Percentiles rank a stretch among this genome's conserved stretches.
Evolutionary conservation across 2,329 filamentous ascomycete genomes (phyloP).

Genomic region (Graphilbum sp.): DNA sequence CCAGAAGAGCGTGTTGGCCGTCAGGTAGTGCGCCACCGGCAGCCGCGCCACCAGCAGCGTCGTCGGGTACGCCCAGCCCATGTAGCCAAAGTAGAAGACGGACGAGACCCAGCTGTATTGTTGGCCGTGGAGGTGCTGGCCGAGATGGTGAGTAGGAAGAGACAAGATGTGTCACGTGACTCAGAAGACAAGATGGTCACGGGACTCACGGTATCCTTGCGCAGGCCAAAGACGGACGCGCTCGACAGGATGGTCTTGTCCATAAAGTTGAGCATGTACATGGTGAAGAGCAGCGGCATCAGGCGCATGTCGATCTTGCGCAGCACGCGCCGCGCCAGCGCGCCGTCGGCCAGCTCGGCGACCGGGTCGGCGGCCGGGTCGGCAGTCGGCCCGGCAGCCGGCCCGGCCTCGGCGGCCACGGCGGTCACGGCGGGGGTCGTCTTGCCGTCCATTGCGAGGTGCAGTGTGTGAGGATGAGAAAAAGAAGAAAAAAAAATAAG

Average conservation of each 20-base stretch:
- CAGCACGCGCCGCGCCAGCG: conserved; percentile 21
- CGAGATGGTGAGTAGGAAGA: too few species aligned
- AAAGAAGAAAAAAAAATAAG: too few species aligned
- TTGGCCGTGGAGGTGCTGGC: conserved; percentile 22
- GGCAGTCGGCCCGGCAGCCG: too few species aligned
- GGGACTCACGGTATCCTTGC: conserved; percentile 22
- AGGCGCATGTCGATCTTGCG: conserved; percentile 38
- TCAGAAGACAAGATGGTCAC: neutral
- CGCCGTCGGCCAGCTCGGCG: conserved; percentile 6
- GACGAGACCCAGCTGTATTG: conserved; percentile 29
- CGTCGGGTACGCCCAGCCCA: conserved; percentile 20
- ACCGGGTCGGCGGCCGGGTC: neutral
- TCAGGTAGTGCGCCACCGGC: conserved; percentile 9
- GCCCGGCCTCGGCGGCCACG: too few species aligned
- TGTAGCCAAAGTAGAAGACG: conserved; percentile 27
- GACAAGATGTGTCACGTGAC: neutral
- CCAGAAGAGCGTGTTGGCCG: conserved; percentile 6
- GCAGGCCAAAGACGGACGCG: conserved; percentile 11
- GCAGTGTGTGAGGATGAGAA: too few species aligned
- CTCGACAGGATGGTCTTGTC: conserved; percentile 42
- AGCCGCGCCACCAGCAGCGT: conserved; percentile 6
- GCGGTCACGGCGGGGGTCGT: neutral
- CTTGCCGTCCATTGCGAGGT: neutral
- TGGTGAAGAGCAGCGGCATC: conserved; percentile 38
- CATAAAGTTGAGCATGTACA: conserved; percentile 44